Conservation (phyloP, 768 basidiomycete species). For the Roridomyces roridus region DNA sequence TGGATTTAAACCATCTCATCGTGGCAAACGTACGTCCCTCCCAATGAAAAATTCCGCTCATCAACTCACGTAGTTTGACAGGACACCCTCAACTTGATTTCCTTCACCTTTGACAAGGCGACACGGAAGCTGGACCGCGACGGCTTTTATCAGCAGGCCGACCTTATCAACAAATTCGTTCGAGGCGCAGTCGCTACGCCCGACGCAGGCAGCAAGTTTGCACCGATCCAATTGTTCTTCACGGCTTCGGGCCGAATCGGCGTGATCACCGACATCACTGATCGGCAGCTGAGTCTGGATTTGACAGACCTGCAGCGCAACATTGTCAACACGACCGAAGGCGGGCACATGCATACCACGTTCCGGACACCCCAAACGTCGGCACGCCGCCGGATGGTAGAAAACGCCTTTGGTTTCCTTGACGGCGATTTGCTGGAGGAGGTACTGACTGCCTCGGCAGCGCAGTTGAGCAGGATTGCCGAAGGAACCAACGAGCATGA, state of each 20-base stretch:
- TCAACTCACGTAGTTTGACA: conserved; percentile 33
- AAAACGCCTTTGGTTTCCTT: conserved; percentile 72
- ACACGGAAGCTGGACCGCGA: conserved; percentile 57
- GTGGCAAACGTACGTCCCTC: conserved; percentile 71
- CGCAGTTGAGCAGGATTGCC: conserved; percentile 58
- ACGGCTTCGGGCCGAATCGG: conserved; percentile 84
- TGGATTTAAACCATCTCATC: conserved; percentile 62
- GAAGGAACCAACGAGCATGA: conserved; percentile 66
- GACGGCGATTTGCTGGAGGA: conserved; percentile 88
- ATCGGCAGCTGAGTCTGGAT: conserved; percentile 56
- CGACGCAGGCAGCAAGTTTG: conserved; percentile 51
- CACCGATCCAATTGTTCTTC: conserved; percentile 73
- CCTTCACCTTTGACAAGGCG: conserved; percentile 52
- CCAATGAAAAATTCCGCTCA: not conserved
- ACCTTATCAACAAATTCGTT: conserved; percentile 78
- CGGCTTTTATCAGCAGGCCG: conserved; percentile 78
- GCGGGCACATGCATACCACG: conserved; percentile 65
- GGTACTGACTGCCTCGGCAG: conserved; percentile 53
- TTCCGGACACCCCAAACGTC: conserved; percentile 72
- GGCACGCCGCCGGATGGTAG: conserved; percentile 62
- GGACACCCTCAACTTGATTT: conserved; percentile 72
- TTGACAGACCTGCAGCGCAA: conserved; percentile 81
- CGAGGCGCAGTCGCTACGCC: conserved; percentile 60
- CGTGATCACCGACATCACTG: conserved; percentile 64
- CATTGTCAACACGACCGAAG: conserved; percentile 58